Evolutionary conservation across 2,329 filamentous ascomycete genomes (phyloP).

Genomic region (Penicillium sp.): DNA sequence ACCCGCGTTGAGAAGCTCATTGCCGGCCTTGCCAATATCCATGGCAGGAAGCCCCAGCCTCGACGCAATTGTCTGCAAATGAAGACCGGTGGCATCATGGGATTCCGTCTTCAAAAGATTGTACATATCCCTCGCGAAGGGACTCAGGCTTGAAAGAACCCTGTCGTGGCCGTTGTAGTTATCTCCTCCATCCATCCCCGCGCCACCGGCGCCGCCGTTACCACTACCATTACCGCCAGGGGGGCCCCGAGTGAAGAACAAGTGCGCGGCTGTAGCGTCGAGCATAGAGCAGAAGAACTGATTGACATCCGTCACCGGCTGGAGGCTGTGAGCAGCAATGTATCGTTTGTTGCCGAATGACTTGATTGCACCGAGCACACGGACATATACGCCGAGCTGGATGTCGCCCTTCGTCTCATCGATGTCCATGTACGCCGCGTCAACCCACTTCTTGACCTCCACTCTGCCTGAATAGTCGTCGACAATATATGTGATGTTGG

Average conservation of each 20-base stretch:
- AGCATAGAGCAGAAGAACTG: conserved; percentile 91
- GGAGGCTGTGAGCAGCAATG: conserved; percentile 77
- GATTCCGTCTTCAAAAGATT: conserved; percentile 65
- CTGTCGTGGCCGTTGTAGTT: conserved; percentile 29
- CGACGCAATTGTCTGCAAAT: conserved; percentile 73
- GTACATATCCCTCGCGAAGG: conserved; percentile 68
- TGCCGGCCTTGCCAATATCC: conserved; percentile 74
- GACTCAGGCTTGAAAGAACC: conserved; percentile 52
- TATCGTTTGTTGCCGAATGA: conserved; percentile 80
- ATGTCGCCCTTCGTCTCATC: conserved; percentile 55
- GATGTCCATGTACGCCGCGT: conserved; percentile 48
- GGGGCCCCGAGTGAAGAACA: conserved; percentile 75
- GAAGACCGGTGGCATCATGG: conserved; percentile 78
- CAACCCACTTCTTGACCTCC: conserved; percentile 63
- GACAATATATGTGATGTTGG: conserved; percentile 87
- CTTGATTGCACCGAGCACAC: conserved; percentile 83
- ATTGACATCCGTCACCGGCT: conserved; percentile 80
- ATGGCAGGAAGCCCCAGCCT: conserved; percentile 64
- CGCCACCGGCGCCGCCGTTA: conserved; percentile 40
- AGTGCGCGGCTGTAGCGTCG: conserved; percentile 84
- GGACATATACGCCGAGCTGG: conserved; percentile 74
- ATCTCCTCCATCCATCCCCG: conserved; percentile 36
- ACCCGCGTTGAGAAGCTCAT: conserved; percentile 73
- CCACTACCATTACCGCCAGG: conserved; percentile 42
- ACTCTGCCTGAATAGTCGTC: conserved; percentile 93